Evolutionary conservation across 2,329 filamentous ascomycete species (phyloP).

Genomic region (Xylariales sp.): DNA sequence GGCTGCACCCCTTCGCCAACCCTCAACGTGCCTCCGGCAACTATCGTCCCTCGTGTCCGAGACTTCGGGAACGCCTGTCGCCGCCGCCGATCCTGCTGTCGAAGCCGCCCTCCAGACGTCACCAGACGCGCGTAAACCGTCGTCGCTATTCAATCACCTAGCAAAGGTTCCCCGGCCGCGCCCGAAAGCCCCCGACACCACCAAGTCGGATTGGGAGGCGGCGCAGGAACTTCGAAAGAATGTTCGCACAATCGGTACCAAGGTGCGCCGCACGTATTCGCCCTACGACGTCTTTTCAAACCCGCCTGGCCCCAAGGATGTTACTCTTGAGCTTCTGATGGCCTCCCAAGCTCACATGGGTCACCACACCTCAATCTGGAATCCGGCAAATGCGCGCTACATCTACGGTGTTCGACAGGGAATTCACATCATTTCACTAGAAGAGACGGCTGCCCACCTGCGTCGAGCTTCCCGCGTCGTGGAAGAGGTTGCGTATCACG

Average conservation of each 20-base stretch:
- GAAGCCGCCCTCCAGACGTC: constrained; percentile 12
- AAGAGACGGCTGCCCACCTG: constrained; percentile 82
- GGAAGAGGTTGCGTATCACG: constrained; percentile 75
- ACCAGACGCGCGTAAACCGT: constrained; percentile 12
- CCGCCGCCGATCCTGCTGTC: constrained; percentile 14
- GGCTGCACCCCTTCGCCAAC: constrained; percentile 33
- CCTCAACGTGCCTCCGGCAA: constrained; percentile 30
- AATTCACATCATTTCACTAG: constrained; percentile 89
- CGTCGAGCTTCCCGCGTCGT: constrained; percentile 92
- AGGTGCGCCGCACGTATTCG: constrained; percentile 53
- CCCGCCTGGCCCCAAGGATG: constrained; percentile 72
- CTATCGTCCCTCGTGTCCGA: constrained; percentile 35
- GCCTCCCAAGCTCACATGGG: constrained; percentile 85
- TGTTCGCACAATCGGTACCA: constrained; percentile 45
- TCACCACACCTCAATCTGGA: constrained; percentile 88
- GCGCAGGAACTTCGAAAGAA: constrained; percentile 37
- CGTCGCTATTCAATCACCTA: constrained; percentile 20
- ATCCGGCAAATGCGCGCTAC: constrained; percentile 88
- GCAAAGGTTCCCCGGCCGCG: constrained; percentile 11
- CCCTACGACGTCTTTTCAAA: constrained; percentile 63
- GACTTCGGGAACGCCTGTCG: constrained; percentile 20
- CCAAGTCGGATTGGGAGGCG: constrained; percentile 30
- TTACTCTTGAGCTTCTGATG: constrained; percentile 87
- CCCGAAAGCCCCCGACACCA: constrained; percentile 19
- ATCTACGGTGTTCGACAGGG: constrained; percentile 87